These are phyloP conservation scores for Phytophthora chlamydospora DNA, from an alignment of 352 stramenopile species.

Conservation along the genomic window DNA sequence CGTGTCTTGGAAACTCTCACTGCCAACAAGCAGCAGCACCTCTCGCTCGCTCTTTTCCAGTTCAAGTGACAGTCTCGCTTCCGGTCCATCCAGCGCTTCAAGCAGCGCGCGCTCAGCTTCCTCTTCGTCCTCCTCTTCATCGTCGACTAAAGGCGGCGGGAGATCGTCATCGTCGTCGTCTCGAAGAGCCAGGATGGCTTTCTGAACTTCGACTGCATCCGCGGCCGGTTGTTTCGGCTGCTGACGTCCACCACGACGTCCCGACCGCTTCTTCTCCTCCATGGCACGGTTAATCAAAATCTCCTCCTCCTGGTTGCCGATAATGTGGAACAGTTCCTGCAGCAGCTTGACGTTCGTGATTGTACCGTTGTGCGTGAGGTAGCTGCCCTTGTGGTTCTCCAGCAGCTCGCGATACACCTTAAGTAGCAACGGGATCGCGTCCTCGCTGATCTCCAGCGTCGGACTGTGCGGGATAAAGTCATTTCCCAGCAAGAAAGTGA, in stretches of 20 bases:
- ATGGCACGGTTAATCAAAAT: slow-evolving; percentile 87
- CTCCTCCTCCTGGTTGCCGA: slow-evolving; percentile 94
- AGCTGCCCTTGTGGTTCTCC: slow-evolving; percentile 87
- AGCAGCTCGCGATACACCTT: slow-evolving; percentile 92
- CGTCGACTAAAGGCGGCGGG: slow-evolving; percentile 41
- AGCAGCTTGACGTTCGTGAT: slow-evolving; percentile 92
- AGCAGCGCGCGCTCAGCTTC: slow-evolving; percentile 60
- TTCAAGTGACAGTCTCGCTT: slow-evolving; percentile 50
- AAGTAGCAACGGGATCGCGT: slow-evolving; percentile 95
- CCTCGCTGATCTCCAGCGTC: slow-evolving; percentile 98
- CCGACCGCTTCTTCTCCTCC: slow-evolving; percentile 58
- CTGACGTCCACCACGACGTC: slow-evolving; percentile 34
- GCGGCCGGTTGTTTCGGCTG: slow-evolving; percentile 50
- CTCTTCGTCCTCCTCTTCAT: slow-evolving; percentile 58
- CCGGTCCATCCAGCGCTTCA: slow-evolving; percentile 62
- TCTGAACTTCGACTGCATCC: slow-evolving; percentile 50
- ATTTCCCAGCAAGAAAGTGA: slow-evolving; percentile 99
- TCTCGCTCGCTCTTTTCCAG: slow-evolving; percentile 48
- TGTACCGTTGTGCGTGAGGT: slow-evolving; percentile 92
- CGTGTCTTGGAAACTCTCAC: slow-evolving; percentile 79
- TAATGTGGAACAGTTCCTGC: slow-evolving; percentile 92
- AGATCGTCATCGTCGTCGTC: slow-evolving; percentile 49
- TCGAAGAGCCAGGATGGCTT: slow-evolving; percentile 51
- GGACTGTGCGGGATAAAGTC: slow-evolving; percentile 99
- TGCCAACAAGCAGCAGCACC: slow-evolving; percentile 65